A percentile compares a stretch with the other conserved stretches of the same genome.
phyloP scores from a whole-genome alignment of 768 basidiomycete species.

The Cystobasidium tubakii region DNA sequence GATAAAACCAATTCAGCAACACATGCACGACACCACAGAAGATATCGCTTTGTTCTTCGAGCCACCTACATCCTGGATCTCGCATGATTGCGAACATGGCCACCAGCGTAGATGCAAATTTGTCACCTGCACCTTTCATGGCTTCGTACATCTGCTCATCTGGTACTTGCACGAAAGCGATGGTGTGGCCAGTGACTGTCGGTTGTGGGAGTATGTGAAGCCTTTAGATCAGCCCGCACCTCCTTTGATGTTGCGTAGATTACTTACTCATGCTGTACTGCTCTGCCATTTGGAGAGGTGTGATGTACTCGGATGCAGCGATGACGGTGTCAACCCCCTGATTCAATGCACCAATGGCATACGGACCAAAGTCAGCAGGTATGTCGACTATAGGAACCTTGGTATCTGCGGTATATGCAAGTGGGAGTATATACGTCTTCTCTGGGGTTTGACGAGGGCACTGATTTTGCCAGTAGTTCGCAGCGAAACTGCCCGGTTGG shows the following conservation, averaged over 20 bases:
- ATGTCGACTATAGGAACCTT: constrained; percentile 18
- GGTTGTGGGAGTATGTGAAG: background rate
- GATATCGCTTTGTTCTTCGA: too few relatives aligned
- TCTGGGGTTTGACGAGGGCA: constrained; percentile 1
- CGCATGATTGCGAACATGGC: background rate
- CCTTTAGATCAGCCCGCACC: background rate
- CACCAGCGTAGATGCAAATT: background rate
- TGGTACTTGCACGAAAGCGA: background rate
- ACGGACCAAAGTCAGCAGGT: constrained; percentile 4
- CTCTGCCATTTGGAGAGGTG: constrained; percentile 14
- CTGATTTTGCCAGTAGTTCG: background rate
- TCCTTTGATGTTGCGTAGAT: background rate
- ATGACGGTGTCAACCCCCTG: constrained; percentile 11
- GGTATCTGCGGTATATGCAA: background rate
- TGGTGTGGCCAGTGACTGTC: constrained; percentile 4
- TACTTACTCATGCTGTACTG: constrained; percentile 10
- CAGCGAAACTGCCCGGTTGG: background rate
- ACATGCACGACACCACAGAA: too few relatives aligned
- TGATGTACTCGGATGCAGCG: constrained; percentile 13
- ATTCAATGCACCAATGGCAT: constrained; percentile 22
- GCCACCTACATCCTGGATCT: background rate
- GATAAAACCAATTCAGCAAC: too few relatives aligned
- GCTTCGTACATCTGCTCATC: background rate
- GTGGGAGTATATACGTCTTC: constrained; percentile 8
- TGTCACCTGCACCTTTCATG: constrained; percentile 9